Percentiles rank a stretch among this genome's conserved stretches.
Conservation (phyloP, 129 eudicot species). For the Gnaphalium uliginosum region DNA sequence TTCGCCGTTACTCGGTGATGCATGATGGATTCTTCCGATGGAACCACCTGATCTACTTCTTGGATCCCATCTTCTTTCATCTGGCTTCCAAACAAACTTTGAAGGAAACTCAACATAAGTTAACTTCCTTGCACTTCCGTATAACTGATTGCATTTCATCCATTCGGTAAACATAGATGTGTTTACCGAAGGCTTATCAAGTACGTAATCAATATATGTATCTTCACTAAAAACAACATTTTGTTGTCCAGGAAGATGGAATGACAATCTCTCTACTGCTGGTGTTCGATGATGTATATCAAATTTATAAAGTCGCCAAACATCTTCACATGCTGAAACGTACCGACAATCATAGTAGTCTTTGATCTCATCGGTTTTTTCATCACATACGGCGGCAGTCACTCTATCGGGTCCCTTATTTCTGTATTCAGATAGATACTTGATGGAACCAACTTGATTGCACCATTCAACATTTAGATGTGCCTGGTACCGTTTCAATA, state of each 20-base stretch:
- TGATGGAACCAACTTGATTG: not conserved
- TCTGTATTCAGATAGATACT: not conserved
- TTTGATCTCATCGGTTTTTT: not conserved
- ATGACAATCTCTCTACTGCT: not conserved
- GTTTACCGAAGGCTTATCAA: fast-evolving
- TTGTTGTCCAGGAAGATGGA: constrained; percentile 26
- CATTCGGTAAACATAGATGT: not conserved
- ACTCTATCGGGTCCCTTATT: not conserved
- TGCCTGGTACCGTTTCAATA: not conserved
- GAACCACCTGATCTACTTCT: not conserved
- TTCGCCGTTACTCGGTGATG: not conserved
- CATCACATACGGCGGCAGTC: not conserved
- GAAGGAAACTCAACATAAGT: not conserved
- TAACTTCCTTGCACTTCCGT: no score
- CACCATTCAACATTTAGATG: constrained; percentile 10
- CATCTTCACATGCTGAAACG: not conserved
- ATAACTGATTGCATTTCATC: constrained; percentile 3
- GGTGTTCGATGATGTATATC: constrained; percentile 4
- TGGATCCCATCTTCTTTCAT: not conserved
- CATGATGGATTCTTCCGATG: not conserved
- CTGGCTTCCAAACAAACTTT: not conserved
- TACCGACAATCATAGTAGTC: not conserved
- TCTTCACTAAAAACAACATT: not conserved
- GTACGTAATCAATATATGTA: not conserved
- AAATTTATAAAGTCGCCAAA: not conserved